These are phyloP conservation scores for Porpolomopsis calyptriformis DNA, from an alignment of 768 basidiomycete species.

Conservation along the genomic window DNA sequence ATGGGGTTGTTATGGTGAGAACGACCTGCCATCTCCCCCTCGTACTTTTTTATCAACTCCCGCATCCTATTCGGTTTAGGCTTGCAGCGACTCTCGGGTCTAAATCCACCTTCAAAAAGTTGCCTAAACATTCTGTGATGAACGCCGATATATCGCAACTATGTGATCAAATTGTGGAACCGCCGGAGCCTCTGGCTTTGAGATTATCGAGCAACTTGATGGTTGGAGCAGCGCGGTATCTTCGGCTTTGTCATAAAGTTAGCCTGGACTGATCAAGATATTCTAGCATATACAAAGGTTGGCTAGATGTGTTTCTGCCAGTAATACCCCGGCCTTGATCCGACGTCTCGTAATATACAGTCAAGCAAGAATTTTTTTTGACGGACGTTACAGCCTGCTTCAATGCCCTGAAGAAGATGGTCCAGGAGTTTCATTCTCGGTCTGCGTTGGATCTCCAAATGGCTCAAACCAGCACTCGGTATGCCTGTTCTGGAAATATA, in stretches of 20 bases:
- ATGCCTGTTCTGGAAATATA: conserved; percentile 1
- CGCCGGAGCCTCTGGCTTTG: conserved; percentile 78
- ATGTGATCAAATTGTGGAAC: conserved; percentile 71
- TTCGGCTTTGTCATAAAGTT: neutral
- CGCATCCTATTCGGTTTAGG: conserved; percentile 36
- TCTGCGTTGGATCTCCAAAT: conserved; percentile 52
- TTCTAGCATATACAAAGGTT: conserved; percentile 41
- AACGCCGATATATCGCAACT: conserved; percentile 74
- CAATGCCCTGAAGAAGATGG: conserved; percentile 65
- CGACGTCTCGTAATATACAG: conserved; percentile 24
- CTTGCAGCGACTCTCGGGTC: conserved; percentile 85
- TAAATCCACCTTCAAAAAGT: conserved; percentile 74
- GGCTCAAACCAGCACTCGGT: conserved; percentile 59
- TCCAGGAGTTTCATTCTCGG: conserved; percentile 49
- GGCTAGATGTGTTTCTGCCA: neutral
- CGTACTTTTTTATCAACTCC: neutral
- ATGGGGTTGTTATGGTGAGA: conserved; percentile 79
- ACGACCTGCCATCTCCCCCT: neutral
- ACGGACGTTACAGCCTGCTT: conserved; percentile 74
- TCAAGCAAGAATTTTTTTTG: conserved; percentile 77
- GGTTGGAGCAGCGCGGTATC: conserved; percentile 79
- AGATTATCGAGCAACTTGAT: conserved; percentile 81
- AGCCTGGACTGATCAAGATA: neutral
- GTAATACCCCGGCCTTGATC: conserved; percentile 5
- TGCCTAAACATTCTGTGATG: conserved; percentile 75